Evolutionary conservation across 2,329 filamentous ascomycete species (phyloP), one percentile per base, ranked within the genome.

Genomic region (Apiospora hydei): DNA sequence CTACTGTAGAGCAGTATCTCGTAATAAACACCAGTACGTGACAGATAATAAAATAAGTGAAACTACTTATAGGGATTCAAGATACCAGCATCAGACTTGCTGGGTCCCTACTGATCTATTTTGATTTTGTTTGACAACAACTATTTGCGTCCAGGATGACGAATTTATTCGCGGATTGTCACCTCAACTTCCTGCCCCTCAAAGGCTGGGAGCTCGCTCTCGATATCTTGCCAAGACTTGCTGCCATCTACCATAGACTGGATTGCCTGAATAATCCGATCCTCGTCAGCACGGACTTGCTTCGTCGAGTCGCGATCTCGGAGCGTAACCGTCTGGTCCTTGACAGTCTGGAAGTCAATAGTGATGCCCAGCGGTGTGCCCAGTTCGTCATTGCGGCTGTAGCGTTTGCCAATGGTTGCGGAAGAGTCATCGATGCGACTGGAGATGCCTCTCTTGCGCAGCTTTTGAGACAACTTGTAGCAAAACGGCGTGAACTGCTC

Each of bases 301-400:
- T 91, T 93, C 70, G 94, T 98, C 57, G 92, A 93, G 84, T 98
- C 96, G 75, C 95, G 92, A 82, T 98, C 96, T 80, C 96, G 88
- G 75, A 98, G 89, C 0, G 96, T 98, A 80, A 97, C 90, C 10
- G 93, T 93, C 80, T 90, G 90, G 82, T 98, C 95, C 83, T 97
- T 91, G 76, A 98, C 86, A 67, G 94, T 97, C 87, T 98, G 94
- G 89, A 98, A 98, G 83, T 98, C 96, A 73, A 98, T 90, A 0
- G 96, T 98, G 82, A 98, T 92, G 80, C 95, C 96, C 75, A 98
- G 92, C 10, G 96, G 94, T 64, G 96, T 98, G 79, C 96, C 96
- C 72, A 98, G 89, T 85, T 98, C 96, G 83, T 98, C 96, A 82
- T 98, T 98, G 78, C 96, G 92, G 81, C 93, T 91, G 84, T 97